These are phyloP conservation scores for Phytopythium chamaehyphon DNA, from an alignment of 352 stramenopile species.

Conservation along the genomic window DNA sequence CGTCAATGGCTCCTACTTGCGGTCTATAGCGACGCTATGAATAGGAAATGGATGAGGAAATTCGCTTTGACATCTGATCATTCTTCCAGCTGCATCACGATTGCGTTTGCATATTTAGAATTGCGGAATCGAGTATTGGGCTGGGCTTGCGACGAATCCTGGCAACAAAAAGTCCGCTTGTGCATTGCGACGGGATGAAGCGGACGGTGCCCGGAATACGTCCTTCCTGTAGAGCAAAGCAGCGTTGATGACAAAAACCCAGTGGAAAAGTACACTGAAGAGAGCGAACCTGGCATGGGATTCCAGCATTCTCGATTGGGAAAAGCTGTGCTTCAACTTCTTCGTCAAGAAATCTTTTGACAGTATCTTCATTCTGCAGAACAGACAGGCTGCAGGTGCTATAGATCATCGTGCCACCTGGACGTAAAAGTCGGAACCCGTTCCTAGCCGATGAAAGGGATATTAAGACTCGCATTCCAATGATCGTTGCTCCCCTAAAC, in stretches of 20 bases:
- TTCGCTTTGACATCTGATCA: too few species aligned
- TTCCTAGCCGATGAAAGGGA: constrained; percentile 37
- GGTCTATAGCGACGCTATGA: too few species aligned
- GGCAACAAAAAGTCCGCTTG: constrained; percentile 72
- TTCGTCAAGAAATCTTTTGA: constrained; percentile 69
- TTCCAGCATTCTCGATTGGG: constrained; percentile 26
- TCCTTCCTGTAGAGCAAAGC: constrained; percentile 28
- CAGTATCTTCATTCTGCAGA: constrained; percentile 93
- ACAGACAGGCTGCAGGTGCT: constrained; percentile 93
- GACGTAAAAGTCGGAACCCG: constrained; percentile 86
- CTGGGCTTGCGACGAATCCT: constrained; percentile 37
- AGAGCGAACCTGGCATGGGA: constrained; percentile 44
- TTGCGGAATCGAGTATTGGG: neutral
- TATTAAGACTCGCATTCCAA: too few species aligned
- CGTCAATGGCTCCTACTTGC: too few species aligned
- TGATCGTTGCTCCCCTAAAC: too few species aligned
- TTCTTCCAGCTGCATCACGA: too few species aligned
- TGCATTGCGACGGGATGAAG: constrained; percentile 68
- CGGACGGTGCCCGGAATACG: constrained; percentile 46
- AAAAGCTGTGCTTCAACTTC: constrained; percentile 30
- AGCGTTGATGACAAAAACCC: neutral
- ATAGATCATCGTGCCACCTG: constrained; percentile 92
- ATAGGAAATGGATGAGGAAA: too few species aligned
- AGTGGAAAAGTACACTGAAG: neutral
- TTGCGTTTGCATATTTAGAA: neutral